phyloP scores from a whole-genome alignment of 352 stramenopile genomes.

The Paralagenidium karlingii region DNA sequence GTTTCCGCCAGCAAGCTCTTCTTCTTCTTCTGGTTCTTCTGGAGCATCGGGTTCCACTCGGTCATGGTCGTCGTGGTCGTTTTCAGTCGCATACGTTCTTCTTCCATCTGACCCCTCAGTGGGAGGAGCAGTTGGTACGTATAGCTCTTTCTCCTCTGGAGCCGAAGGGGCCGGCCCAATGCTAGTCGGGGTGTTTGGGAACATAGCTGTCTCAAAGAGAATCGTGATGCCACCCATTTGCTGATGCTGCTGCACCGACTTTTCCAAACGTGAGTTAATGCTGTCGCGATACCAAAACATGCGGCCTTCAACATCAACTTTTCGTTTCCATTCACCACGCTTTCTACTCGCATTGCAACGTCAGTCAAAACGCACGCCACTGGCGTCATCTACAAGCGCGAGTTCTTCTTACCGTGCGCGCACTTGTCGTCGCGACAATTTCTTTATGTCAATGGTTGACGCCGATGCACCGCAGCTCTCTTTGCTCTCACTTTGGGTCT shows the following conservation, averaged over 20 bases:
- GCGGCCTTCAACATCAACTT: background rate
- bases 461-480: no score
- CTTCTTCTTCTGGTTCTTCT: no score
- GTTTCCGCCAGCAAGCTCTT: background rate
- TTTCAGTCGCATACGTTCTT: conserved; percentile 43
- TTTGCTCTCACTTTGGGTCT: no score
- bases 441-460: no score
- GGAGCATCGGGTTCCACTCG: no score
- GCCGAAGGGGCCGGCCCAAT: conserved; percentile 38
- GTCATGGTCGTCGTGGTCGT: conserved; percentile 36
- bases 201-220: no score
- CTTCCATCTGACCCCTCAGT: conserved; percentile 33
- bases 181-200: no score
- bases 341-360: background rate
- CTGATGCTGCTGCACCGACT: background rate
- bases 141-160: conserved; percentile 33
- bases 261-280: no score
- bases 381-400: background rate
- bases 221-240: no score
- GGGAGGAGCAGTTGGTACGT: conserved; percentile 49
- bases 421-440: no score
- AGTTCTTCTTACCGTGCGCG: background rate
- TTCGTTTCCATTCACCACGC: conserved; percentile 1
- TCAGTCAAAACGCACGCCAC: background rate
- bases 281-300: conserved; percentile 2